phyloP scores from a whole-genome alignment of 345 rosid species.

The Populus tremula region DNA sequence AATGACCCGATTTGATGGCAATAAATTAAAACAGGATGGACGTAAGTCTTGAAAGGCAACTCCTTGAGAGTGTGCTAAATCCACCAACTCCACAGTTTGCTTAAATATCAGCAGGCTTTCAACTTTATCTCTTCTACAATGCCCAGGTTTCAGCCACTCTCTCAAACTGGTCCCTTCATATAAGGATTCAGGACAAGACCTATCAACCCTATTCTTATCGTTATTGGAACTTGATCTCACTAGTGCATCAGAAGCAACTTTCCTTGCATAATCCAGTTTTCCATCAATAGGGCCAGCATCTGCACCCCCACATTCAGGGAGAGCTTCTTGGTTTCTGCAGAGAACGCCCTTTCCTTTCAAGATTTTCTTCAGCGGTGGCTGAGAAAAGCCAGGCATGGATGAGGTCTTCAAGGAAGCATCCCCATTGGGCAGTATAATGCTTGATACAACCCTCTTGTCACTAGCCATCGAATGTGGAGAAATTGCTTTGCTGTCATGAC shows the following conservation, averaged over 20 bases:
- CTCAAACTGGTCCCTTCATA: slow-evolving; percentile 50
- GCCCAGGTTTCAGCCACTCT: slow-evolving; percentile 50
- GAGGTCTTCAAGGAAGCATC: slow-evolving; percentile 32
- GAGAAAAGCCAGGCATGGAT: slow-evolving; percentile 37
- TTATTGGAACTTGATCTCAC: slow-evolving; percentile 28
- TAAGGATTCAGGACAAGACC: slow-evolving; percentile 29
- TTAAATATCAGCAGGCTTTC: slow-evolving; percentile 48
- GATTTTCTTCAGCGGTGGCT: slow-evolving; percentile 34
- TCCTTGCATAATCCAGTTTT: slow-evolving; percentile 12
- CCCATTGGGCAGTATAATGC: slow-evolving; percentile 23
- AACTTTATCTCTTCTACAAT: slow-evolving; percentile 36
- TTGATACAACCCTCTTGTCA: slow-evolving; percentile 26
- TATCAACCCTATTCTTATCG: slow-evolving; percentile 23
- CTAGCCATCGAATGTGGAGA: slow-evolving; percentile 36
- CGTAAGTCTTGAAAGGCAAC: slow-evolving; percentile 49
- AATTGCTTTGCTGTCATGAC: slow-evolving; percentile 34
- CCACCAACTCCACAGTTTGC: slow-evolving; percentile 68
- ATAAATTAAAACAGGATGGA: slow-evolving; percentile 50
- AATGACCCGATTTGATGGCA: slow-evolving; percentile 43
- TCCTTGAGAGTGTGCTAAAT: slow-evolving; percentile 62
- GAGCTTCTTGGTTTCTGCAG: slow-evolving; percentile 25
- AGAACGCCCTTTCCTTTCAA: slow-evolving; percentile 49
- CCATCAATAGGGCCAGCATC: slow-evolving; percentile 25
- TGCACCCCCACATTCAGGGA: slow-evolving; percentile 17
- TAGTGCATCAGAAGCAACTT: slow-evolving; percentile 22